Base-by-base conservation (phyloP, 805 yeast species). In the Yamadazyma tumulicola region DNA sequence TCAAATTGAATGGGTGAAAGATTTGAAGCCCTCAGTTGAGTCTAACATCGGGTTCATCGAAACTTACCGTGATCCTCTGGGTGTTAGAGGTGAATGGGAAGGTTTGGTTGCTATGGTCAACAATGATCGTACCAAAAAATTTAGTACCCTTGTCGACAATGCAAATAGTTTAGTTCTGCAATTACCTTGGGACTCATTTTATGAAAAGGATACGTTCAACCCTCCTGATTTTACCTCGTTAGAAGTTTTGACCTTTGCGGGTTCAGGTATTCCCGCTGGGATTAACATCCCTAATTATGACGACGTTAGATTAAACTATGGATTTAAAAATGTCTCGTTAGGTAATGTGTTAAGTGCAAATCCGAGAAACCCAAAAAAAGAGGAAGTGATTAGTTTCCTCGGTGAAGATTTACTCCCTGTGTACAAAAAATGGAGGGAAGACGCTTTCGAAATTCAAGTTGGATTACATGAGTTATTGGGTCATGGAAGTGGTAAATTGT, bases 81-180 rank as follows among this genome's bases (percentile, higher is more conserved):
- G 95, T 30, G 85, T 86, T 30, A 75, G 88, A 52, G 96, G 96
- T 40, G 96, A 87, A 59, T 87, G 93, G 91, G 96, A 87, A 63
- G 86, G 95, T 19, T 64, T 87, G 31, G 93, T 87, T 21, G 91
- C 95, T 14, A 83, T 86, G 77, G 94, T 87, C 37, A 86, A 87
- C 60, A 81, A 83, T 53, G 91, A 85, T 43, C 74, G 94, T 42
- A 87, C 96, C 12, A 80, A 75, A 34, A 87, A 85, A 51, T 87
- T 87, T 54, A 77, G 81, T 18, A 67, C 66, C 8, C 68, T 87
- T 45, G 96, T 87, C 17, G 58, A 65, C 13, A 69, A 69, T 40
- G 96, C 95, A 11, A 72, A 76, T 29, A 59, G 64, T 8, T 84
- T 77, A 53, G 83, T 87, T 42, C 42, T 67, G 2, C 59, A 74